Percentiles rank a stretch among this genome's conserved stretches.
Conservation (phyloP, 202 grass and related monocot species). For the Saccharum hybrid region DNA sequence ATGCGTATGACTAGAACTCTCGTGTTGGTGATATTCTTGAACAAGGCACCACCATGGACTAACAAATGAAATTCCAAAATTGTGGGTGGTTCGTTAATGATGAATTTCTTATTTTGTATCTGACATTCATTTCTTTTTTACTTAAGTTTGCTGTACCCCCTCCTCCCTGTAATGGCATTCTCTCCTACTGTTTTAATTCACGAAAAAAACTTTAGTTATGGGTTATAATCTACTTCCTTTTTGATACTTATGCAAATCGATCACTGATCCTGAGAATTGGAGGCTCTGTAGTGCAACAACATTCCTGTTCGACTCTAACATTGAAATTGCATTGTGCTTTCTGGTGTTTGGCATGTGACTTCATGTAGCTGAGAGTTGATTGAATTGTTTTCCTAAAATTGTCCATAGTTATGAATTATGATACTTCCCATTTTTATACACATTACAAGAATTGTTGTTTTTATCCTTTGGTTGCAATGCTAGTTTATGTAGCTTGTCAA, state of each 20-base stretch:
- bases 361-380: neutral
- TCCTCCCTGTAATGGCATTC: too few relatives aligned
- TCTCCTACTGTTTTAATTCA: neutral
- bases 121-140: too few relatives aligned
- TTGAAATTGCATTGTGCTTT: neutral
- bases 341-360: neutral
- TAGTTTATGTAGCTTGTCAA: neutral
- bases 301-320: conserved; percentile 7
- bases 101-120: neutral
- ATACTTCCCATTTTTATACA: neutral
- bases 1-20: neutral
- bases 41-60: neutral
- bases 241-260: neutral
- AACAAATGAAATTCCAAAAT: neutral
- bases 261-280: neutral
- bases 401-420: too few relatives aligned
- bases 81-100: neutral
- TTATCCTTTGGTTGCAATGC: neutral
- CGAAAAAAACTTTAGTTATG: neutral
- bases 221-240: neutral
- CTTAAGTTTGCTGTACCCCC: too few relatives aligned
- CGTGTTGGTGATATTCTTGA: neutral
- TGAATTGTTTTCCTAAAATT: neutral
- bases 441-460: neutral
- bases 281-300: neutral